A percentile compares a stretch with the other conserved stretches of the same genome.
Evolutionary conservation across 2,329 filamentous ascomycete genomes (phyloP).

Genomic region (Scedosporium aurantiacum): DNA sequence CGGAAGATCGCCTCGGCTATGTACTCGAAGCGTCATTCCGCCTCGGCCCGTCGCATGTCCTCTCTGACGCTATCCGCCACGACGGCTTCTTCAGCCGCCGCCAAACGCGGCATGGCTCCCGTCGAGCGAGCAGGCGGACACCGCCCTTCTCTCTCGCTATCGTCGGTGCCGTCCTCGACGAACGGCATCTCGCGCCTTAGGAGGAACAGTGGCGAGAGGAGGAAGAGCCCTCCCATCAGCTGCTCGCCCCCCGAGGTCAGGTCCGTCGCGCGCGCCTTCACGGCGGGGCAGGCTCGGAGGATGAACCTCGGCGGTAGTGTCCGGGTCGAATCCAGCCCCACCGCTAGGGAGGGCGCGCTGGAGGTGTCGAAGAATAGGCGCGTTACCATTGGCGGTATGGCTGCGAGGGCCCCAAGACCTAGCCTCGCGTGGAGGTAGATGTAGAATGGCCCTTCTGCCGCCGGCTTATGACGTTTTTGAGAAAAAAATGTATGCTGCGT

Average conservation of each 20-base stretch:
- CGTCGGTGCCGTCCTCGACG: conserved; percentile 30
- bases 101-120: not conserved
- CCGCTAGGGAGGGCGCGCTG: conserved; percentile 14
- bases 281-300: conserved; percentile 43
- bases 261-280: conserved; percentile 25
- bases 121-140: not conserved
- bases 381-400: conserved; percentile 25
- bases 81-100: not conserved
- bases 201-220: conserved; percentile 37
- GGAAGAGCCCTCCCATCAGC: conserved; percentile 40
- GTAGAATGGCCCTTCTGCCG: conserved; percentile 11
- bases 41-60: not conserved
- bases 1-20: conserved; percentile 45
- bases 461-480: not conserved
- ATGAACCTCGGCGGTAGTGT: conserved; percentile 42
- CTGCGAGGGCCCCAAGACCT: conserved; percentile 10
- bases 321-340: conserved; percentile 16
- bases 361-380: conserved; percentile 19
- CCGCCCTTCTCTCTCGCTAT: conserved; percentile 22
- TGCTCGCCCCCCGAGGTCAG: conserved; percentile 35
- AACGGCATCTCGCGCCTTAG: conserved; percentile 47
- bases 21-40: conserved; percentile 30
- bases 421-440: conserved; percentile 21
- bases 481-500: not conserved
- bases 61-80: conserved; percentile 19